Evolutionary conservation across 139 green algal genomes (phyloP).

Genomic region (Coccomyxa sp.): DNA sequence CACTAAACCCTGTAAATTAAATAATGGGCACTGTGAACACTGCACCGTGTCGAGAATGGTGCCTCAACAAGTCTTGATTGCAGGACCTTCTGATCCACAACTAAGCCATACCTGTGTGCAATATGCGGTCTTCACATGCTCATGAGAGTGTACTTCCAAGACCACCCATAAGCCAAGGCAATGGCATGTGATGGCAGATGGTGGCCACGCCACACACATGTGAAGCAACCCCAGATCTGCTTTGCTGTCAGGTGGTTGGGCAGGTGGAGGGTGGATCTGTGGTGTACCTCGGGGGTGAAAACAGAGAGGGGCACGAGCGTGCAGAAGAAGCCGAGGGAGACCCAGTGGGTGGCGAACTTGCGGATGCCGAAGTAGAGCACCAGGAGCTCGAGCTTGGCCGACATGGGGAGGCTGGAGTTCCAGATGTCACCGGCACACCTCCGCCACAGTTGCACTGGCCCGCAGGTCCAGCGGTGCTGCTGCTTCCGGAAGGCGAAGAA

Average conservation of each 20-base stretch:
- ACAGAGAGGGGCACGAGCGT: constrained; percentile 70
- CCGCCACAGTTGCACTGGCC: constrained; percentile 76
- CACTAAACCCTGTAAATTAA: background rate
- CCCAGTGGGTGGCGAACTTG: constrained; percentile 75
- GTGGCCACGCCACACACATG: too few species aligned
- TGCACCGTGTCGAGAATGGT: too few species aligned
- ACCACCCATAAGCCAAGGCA: too few species aligned
- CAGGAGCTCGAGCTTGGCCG: constrained; percentile 71
- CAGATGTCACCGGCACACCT: constrained; percentile 57
- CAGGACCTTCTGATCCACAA: too few species aligned
- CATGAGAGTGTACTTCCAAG: too few species aligned
- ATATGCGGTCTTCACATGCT: too few species aligned
- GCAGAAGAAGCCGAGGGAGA: constrained; percentile 81
- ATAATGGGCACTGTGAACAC: too few species aligned
- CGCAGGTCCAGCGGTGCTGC: constrained; percentile 93
- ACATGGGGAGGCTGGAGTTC: constrained; percentile 44
- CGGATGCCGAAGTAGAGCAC: constrained; percentile 76
- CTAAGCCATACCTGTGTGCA: too few species aligned
- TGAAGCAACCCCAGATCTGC: too few species aligned
- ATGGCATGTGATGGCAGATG: too few species aligned
- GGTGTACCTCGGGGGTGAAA: constrained; percentile 53
- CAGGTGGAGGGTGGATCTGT: background rate
- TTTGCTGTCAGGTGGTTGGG: background rate
- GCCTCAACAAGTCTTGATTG: too few species aligned
- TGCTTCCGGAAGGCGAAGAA: constrained; percentile 96